Evolutionary conservation across 2,329 filamentous ascomycete genomes (phyloP).

Genomic region (Alternaria burnsii): DNA sequence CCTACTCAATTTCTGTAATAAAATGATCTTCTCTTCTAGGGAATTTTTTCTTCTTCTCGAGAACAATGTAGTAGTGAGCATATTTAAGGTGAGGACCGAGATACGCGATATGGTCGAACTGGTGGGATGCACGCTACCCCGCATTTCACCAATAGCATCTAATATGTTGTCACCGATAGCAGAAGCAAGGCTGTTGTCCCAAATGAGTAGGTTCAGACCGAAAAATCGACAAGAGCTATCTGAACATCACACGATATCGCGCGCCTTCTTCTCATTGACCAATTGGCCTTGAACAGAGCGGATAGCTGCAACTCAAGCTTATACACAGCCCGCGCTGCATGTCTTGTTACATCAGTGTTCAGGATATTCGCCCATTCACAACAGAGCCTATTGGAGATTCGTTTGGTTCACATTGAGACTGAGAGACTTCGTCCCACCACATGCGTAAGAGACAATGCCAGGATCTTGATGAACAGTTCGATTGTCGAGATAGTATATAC

Average conservation of each 20-base stretch:
- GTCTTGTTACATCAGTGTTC: no score
- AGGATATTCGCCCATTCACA: not conserved
- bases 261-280: not conserved
- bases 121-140: slow-evolving; percentile 24
- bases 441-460: not conserved
- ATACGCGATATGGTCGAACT: slow-evolving; percentile 7
- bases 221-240: not conserved
- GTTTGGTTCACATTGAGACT: not conserved
- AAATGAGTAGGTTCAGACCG: not conserved
- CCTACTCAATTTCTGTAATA: not conserved
- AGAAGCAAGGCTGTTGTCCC: not conserved
- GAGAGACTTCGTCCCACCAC: not conserved
- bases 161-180: slow-evolving; percentile 1
- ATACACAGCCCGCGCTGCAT: not conserved
- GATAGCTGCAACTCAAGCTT: not conserved
- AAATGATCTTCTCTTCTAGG: not conserved
- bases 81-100: not conserved
- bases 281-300: not conserved
- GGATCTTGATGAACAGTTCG: not conserved
- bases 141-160: slow-evolving; percentile 18
- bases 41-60: not conserved
- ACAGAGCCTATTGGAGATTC: not conserved
- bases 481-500: slow-evolving; percentile 30
- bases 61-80: not conserved
- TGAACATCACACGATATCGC: not conserved